Evolutionary conservation across 164 flowering plant species (phyloP).

Genomic region (Tetrastigma voinierianum): DNA sequence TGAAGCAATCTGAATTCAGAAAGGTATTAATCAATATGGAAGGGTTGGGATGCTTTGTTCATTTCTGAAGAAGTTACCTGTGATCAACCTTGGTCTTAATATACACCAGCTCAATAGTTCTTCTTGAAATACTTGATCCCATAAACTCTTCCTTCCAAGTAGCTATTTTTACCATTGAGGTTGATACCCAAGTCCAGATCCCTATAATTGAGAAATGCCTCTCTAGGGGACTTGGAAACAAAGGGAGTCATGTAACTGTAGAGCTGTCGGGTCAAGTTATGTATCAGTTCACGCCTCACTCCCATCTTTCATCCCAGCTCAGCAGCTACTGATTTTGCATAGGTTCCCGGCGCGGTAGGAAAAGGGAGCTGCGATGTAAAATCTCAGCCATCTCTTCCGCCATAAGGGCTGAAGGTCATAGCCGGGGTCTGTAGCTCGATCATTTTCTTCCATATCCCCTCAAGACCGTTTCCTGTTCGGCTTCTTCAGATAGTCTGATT

Average conservation of each 20-base stretch:
- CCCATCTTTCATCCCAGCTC: slow-evolving; percentile 4
- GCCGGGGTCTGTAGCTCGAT: neutral
- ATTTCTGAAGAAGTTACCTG: slow-evolving; percentile 26
- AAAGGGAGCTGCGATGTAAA: slow-evolving; percentile 10
- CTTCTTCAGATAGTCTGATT: slow-evolving; percentile 16
- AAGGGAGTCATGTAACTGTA: slow-evolving; percentile 10
- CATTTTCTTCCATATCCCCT: slow-evolving; percentile 11
- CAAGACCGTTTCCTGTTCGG: slow-evolving; percentile 6
- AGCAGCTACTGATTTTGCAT: slow-evolving; percentile 9
- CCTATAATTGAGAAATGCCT: slow-evolving; percentile 28
- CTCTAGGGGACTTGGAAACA: slow-evolving; percentile 19
- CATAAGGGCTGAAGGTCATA: slow-evolving; percentile 19
- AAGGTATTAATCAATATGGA: no score
- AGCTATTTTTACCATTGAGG: neutral
- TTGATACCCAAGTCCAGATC: slow-evolving; percentile 27
- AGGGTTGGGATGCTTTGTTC: slow-evolving; percentile 22
- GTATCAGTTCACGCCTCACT: neutral
- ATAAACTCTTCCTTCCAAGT: neutral
- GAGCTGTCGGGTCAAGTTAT: neutral
- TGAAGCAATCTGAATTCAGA: no score
- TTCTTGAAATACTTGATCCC: slow-evolving; percentile 18
- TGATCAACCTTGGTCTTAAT: slow-evolving; percentile 28
- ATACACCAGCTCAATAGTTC: slow-evolving; percentile 21
- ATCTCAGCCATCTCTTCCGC: slow-evolving; percentile 20
- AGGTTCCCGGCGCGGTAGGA: slow-evolving; percentile 14